These are phyloP conservation scores for Lecanoromycetidae sp. DNA, from an alignment of 2,329 filamentous ascomycete species.

Conservation along the genomic window DNA sequence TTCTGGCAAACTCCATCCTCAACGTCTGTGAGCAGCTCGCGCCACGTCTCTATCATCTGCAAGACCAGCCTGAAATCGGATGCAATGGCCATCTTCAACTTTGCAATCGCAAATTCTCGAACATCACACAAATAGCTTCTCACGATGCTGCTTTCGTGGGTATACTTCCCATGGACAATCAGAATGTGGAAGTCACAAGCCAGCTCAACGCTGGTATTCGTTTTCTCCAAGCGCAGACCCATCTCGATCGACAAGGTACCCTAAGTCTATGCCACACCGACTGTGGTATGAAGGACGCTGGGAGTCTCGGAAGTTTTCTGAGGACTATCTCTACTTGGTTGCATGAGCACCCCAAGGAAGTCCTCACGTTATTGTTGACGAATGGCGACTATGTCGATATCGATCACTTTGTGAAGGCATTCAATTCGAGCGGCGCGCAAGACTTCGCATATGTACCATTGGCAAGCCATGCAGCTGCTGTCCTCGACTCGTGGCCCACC, in stretches of 20 bases:
- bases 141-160: conserved; percentile 73
- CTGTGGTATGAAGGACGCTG: conserved; percentile 70
- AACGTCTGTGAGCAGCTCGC: conserved; percentile 41
- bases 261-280: conserved; percentile 75
- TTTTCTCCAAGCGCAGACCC: conserved; percentile 49
- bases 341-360: conserved; percentile 64
- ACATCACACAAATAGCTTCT: conserved; percentile 64
- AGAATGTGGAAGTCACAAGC: conserved; percentile 50
- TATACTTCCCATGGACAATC: conserved; percentile 67
- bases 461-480: conserved; percentile 49
- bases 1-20: background rate
- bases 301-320: conserved; percentile 64
- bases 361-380: conserved; percentile 73
- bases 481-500: conserved; percentile 67
- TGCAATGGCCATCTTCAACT: conserved; percentile 72
- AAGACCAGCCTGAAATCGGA: background rate
- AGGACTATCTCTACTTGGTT: conserved; percentile 60
- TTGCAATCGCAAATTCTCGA: conserved; percentile 63
- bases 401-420: conserved; percentile 51
- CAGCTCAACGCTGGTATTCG: conserved; percentile 65
- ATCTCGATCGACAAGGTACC: conserved; percentile 39
- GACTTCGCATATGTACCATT: conserved; percentile 56
- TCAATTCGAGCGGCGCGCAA: conserved; percentile 58
- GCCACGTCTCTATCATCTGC: conserved; percentile 47
- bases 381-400: conserved; percentile 64